Evolutionary conservation across 2,329 filamentous ascomycete species (phyloP), one percentile per base, ranked within the genome.

Genomic region (Diplodia corticola): DNA sequence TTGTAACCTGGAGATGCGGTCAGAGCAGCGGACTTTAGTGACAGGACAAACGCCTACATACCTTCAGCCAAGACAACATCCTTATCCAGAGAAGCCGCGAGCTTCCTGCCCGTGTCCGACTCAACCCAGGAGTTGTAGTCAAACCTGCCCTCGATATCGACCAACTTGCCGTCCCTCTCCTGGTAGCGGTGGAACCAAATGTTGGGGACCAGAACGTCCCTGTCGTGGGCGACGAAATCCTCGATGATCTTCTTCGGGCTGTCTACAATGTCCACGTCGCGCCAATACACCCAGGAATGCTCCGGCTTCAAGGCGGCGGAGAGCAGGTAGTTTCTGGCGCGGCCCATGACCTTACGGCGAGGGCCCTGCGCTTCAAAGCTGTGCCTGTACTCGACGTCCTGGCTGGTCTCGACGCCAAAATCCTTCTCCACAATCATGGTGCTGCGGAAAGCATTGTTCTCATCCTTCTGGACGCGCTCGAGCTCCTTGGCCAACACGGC

Each of bases 71-170:
- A 84, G 67, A 99, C 85, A 24, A 91, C 84, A 73, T 97, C 88
- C 75, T 92, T 93, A 70, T 90, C 85, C 22, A 98, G 84, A 63
- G 82, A 87, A 5, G 85, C 81, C n/a, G 89, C 84, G 64, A 98
- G 85, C 73, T 89, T 90, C 67, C 90, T 86, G 55, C 86, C 93
- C 78, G 94, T 91, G 61, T 93, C 89, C 10, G 94, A 94, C 81
- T 99, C 95, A 72, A 96, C 87, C 95, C 95, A 99, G 1, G 95
- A 98, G 80, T 99, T 99, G 83, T 99, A 99, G 78, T 99, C 95
- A 76, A 98, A 99, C 85, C 92, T 89, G 69, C 95, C 95, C 81
- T 99, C 95, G 71, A 98, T 94, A 76, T 99, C 94, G 61, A 77
- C 74, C 74, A 75, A 75, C 67, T 78, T 77, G 54, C 84, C 84